Evolutionary conservation across 345 rosid species (phyloP).

Genomic region (Eucalyptus albens): DNA sequence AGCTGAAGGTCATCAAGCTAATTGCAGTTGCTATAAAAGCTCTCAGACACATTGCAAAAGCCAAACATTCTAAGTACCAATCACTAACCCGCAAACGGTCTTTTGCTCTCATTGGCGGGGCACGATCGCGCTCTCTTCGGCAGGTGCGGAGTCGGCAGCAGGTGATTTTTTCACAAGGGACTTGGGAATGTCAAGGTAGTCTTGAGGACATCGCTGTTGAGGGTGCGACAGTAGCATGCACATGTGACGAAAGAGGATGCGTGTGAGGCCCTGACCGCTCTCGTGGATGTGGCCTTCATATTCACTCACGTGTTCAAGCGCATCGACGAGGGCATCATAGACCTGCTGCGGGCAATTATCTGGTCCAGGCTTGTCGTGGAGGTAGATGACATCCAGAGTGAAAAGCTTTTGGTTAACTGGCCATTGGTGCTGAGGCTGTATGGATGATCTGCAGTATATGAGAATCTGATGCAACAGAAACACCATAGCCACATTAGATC

Average conservation of each 20-base stretch:
- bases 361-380: constrained; percentile 83
- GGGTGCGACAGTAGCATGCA: constrained; percentile 66
- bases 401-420: constrained; percentile 61
- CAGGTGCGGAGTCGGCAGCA: constrained; percentile 27
- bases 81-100: neutral
- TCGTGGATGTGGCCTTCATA: constrained; percentile 79
- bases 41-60: neutral
- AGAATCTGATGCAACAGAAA: constrained; percentile 1
- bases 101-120: constrained; percentile 31
- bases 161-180: constrained; percentile 52
- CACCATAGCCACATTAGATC: neutral
- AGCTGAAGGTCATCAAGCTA: neutral
- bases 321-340: constrained; percentile 65
- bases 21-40: neutral
- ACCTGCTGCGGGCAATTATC: constrained; percentile 89
- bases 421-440: constrained; percentile 65
- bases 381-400: constrained; percentile 87
- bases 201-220: constrained; percentile 80
- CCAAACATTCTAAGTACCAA: neutral
- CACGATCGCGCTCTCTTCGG: constrained; percentile 29
- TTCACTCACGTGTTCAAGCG: constrained; percentile 72
- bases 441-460: constrained; percentile 74
- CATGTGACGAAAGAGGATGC: constrained; percentile 57
- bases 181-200: constrained; percentile 65
- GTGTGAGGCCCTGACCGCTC: constrained; percentile 65